These are phyloP conservation scores for Chrysanthemum seticuspe DNA, from an alignment of 129 eudicot species.

Conservation along the genomic window DNA sequence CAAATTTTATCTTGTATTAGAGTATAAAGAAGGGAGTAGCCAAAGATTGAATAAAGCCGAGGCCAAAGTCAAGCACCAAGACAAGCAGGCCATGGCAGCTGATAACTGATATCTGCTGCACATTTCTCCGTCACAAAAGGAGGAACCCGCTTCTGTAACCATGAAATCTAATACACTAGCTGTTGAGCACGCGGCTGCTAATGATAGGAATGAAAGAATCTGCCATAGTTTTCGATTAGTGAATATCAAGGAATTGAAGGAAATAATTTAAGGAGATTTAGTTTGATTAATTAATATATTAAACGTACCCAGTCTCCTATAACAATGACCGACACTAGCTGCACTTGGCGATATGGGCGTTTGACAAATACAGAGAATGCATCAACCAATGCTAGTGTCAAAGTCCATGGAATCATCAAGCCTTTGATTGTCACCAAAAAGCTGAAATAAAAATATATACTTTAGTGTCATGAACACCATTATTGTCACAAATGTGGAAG, in stretches of 20 bases:
- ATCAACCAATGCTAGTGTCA: slow-evolving; percentile 67
- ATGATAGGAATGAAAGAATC: slow-evolving; percentile 70
- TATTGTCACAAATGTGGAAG: neutral
- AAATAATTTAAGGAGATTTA: neutral
- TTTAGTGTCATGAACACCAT: neutral
- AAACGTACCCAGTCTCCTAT: slow-evolving; percentile 76
- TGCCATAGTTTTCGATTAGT: slow-evolving; percentile 25
- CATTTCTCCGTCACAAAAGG: slow-evolving; percentile 47
- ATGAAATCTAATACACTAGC: slow-evolving; percentile 66
- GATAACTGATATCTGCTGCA: slow-evolving; percentile 78
- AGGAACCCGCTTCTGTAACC: slow-evolving; percentile 41
- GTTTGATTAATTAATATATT: neutral
- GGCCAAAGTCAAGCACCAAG: slow-evolving; percentile 68
- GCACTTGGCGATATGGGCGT: slow-evolving; percentile 60
- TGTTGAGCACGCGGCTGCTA: slow-evolving; percentile 85
- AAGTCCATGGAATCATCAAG: slow-evolving; percentile 85
- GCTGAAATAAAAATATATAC: slow-evolving; percentile 32
- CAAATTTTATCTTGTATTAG: slow-evolving; percentile 11
- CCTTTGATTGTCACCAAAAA: slow-evolving; percentile 87
- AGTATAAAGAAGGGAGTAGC: slow-evolving; percentile 54
- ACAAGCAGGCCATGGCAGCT: slow-evolving; percentile 84
- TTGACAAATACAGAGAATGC: slow-evolving; percentile 62
- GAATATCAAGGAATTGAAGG: neutral
- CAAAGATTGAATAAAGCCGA: slow-evolving; percentile 82
- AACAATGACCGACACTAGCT: slow-evolving; percentile 51